A percentile compares a stretch with the other conserved stretches of the same genome.
These are phyloP conservation scores for Blastobotrys buckinghamii DNA, from an alignment of 1,139 yeast genomes.

Conservation along the genomic window DNA sequence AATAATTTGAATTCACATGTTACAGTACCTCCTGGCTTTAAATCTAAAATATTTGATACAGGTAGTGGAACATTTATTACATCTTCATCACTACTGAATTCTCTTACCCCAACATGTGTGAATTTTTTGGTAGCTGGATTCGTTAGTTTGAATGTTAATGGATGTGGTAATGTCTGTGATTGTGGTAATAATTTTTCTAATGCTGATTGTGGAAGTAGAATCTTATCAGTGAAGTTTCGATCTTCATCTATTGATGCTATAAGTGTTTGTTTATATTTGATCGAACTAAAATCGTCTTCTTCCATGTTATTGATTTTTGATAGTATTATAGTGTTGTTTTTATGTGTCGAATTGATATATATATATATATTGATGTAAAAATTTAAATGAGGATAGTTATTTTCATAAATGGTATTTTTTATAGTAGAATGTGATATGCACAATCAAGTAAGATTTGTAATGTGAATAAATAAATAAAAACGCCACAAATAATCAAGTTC, in stretches of 20 bases:
- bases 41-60: conserved; percentile 20
- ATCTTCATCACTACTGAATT: conserved; percentile 36
- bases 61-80: conserved; percentile 29
- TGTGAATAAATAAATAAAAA: no score
- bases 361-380: no score
- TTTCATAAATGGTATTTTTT: no score
- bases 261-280: background rate
- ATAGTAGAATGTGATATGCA: no score
- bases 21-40: conserved; percentile 17
- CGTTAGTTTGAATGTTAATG: conserved; percentile 33
- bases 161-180: conserved; percentile 29
- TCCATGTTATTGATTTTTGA: background rate
- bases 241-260: background rate
- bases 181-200: conserved; percentile 26
- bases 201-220: conserved; percentile 30
- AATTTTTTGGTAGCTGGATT: conserved; percentile 16
- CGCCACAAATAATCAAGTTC: no score
- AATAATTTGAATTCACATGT: conserved; percentile 25
- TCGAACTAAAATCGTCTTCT: background rate
- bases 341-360: no score
- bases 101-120: conserved; percentile 39
- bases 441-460: background rate
- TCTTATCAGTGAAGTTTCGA: conserved; percentile 24
- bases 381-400: no score
- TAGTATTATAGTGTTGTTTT: background rate